Conservation (phyloP, 805 yeast species). For the Pichia sporocuriosa region DNA sequence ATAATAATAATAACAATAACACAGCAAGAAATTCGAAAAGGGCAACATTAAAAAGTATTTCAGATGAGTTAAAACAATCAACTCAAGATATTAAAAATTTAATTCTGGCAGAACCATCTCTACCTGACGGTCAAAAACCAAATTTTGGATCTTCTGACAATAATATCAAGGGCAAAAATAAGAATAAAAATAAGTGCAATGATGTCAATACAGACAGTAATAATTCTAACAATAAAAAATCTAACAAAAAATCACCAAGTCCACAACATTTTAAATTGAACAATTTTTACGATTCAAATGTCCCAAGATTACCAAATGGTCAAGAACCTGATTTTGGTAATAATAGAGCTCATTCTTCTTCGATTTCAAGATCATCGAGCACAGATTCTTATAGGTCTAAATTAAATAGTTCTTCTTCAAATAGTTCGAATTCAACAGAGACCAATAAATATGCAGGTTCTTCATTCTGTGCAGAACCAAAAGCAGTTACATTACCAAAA, state of each 20-base stretch:
- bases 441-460: conserved; percentile 44
- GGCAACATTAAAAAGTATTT: conserved; percentile 14
- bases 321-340: conserved; percentile 13
- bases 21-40: conserved; percentile 1
- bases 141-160: conserved; percentile 3
- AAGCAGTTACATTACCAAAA: conserved; percentile 48
- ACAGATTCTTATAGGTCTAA: conserved; percentile 2
- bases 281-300: too few relatives aligned
- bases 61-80: conserved; percentile 18
- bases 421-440: conserved; percentile 12
- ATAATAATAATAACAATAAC: conserved; percentile 12
- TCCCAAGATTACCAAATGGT: conserved; percentile 15
- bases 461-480: conserved; percentile 50
- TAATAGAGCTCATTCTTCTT: conserved; percentile 3
- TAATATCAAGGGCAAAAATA: too few relatives aligned
- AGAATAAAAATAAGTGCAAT: too few relatives aligned
- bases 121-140: conserved; percentile 18
- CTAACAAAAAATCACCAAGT: not conserved
- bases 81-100: conserved; percentile 20
- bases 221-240: conserved; percentile 12
- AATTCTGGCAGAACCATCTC: conserved; percentile 13
- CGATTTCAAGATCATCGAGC: conserved; percentile 15
- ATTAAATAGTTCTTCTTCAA: conserved; percentile 12
- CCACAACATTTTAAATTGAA: not conserved
- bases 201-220: too few relatives aligned